A percentile compares a stretch with the other conserved stretches of the same genome.
Evolutionary conservation across 1,284 basidiomycete species (phyloP).

Genomic region (Cystobasidiaceae sp.): DNA sequence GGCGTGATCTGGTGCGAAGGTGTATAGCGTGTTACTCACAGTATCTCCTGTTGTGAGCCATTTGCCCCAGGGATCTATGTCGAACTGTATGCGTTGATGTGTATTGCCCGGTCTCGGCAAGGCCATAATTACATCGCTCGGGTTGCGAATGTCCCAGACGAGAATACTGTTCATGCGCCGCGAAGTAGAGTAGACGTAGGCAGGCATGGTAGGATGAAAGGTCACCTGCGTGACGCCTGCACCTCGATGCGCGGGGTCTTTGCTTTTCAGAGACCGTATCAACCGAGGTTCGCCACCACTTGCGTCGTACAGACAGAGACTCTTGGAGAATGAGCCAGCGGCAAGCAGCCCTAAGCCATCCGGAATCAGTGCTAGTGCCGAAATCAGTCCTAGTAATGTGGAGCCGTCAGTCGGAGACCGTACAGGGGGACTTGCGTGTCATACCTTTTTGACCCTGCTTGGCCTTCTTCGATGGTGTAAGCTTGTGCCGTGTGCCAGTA

Average conservation of each 20-base stretch:
- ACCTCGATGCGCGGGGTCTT: constrained; percentile 49
- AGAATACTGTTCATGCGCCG: constrained; percentile 62
- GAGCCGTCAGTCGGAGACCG: not conserved
- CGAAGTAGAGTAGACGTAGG: constrained; percentile 71
- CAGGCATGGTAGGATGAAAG: constrained; percentile 68
- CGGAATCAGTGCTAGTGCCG: constrained; percentile 68
- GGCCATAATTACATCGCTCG: constrained; percentile 33
- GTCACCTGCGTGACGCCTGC: constrained; percentile 53
- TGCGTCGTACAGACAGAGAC: constrained; percentile 71
- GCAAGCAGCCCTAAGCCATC: constrained; percentile 66
- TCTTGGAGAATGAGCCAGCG: constrained; percentile 57
- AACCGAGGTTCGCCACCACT: constrained; percentile 48
- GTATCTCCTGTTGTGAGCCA: constrained; percentile 67
- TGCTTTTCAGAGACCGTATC: constrained; percentile 18
- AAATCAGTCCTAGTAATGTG: constrained; percentile 65
- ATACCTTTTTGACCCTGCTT: constrained; percentile 79
- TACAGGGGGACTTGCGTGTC: not conserved
- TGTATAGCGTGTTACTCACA: constrained; percentile 50
- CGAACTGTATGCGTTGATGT: constrained; percentile 73
- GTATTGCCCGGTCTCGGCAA: constrained; percentile 49
- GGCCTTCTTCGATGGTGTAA: constrained; percentile 68
- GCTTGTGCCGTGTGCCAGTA: constrained; percentile 66
- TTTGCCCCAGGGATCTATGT: constrained; percentile 65
- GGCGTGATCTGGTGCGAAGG: not conserved
- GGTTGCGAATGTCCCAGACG: constrained; percentile 68